These are phyloP conservation scores for Sclerotiophoma versabilis DNA, from an alignment of 2,329 filamentous ascomycete genomes.

Conservation along the genomic window DNA sequence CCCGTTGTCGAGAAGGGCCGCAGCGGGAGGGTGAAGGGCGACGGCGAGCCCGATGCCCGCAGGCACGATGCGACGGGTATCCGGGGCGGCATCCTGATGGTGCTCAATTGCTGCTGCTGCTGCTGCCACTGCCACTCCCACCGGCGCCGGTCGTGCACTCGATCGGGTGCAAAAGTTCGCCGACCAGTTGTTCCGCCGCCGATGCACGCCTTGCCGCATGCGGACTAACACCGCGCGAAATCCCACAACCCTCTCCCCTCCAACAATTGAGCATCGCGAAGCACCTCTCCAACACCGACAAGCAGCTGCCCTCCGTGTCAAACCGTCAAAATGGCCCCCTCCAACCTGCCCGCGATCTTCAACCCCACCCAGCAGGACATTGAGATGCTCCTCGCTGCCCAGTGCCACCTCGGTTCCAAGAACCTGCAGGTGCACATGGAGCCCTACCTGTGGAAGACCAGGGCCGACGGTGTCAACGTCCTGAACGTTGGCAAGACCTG, in stretches of 20 bases:
- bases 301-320: conserved; percentile 37
- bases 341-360: conserved; percentile 93
- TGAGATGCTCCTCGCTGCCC: conserved; percentile 98
- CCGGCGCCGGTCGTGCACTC: background rate
- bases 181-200: background rate
- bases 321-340: conserved; percentile 83
- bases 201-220: background rate
- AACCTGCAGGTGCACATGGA: conserved; percentile 99
- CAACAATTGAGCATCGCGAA: conserved; percentile 22
- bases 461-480: conserved; percentile 96
- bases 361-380: conserved; percentile 98
- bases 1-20: conserved; percentile 68
- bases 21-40: conserved; percentile 61
- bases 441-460: conserved; percentile 99
- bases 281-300: conserved; percentile 30
- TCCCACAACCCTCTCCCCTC: conserved; percentile 8
- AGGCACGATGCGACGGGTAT: conserved; percentile 55
- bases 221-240: conserved; percentile 9
- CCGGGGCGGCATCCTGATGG: conserved; percentile 55
- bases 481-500: conserved; percentile 99
- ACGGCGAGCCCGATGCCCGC: conserved; percentile 45
- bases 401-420: conserved; percentile 97
- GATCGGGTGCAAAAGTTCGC: background rate
- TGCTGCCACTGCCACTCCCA: background rate
- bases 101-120: background rate